Base-by-base conservation (phyloP, 805 yeast species). In the Cyberlindnera euphorbiae region DNA sequence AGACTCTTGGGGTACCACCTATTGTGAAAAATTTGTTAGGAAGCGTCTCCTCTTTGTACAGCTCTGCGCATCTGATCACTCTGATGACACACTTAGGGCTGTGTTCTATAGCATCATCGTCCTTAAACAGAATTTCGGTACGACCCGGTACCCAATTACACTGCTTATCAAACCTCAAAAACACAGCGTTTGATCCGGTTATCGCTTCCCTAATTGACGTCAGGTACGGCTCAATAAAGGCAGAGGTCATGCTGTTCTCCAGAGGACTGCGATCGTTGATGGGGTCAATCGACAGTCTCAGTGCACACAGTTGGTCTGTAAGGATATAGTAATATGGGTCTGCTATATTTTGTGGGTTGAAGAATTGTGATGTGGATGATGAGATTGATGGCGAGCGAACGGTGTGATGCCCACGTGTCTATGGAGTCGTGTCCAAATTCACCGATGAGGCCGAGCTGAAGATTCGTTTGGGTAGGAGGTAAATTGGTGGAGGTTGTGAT, bases 301-400 rank as follows among this genome's bases (percentile, higher is more conserved):
- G 34, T 0, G 37, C 32, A 9, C 45, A 34, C 0, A 56, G 12
- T 9, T 44, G 57, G 24, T 55, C 51, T 4, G 57, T 53, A 0
- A 50, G 38, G 27, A 71, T 62, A 42, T 54, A 56, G 26, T 55
- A 57, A 45, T 66, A 63, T 15, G 70, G 66, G 40, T 67, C 71
- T 10, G 38, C 36, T 12, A 32, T 28, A 10, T 55, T 25, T 14
- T 39, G 45, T 22, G 43, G 28, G 10, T 37, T 33, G 34, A 55
- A 52, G 29, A 51, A 50, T 32, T 47, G 54, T 1, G 55, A 45
- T 2, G 57, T 42, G 2, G 58, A 43, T 5, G 56, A 49, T 16
- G 58, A 48, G 14, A 45, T 33, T 2, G 56, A 47, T 7, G 34
- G 39, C 1, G 51, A 48, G 27, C 49, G 42, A 26, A 27, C 30